phyloP scores from a whole-genome alignment of 805 yeast genomes.

The Candida vartiovaarae region DNA sequence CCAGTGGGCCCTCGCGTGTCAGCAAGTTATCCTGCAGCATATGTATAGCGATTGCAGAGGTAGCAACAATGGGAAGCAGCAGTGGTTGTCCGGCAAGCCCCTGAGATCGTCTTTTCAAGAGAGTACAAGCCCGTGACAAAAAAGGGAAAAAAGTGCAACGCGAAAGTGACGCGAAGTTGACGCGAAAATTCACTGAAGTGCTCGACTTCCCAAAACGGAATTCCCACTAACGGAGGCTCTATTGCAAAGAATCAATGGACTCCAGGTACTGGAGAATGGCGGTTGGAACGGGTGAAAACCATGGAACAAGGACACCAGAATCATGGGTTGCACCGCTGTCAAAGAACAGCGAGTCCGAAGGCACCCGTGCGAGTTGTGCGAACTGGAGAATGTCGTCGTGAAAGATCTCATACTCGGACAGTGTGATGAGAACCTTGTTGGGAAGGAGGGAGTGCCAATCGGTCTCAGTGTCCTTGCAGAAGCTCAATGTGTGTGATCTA shows the following conservation, averaged over 20 bases:
- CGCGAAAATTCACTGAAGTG: neutral
- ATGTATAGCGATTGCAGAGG: no score
- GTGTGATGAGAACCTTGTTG: slow-evolving; percentile 1
- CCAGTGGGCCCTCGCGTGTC: slow-evolving; percentile 74
- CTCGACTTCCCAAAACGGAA: neutral
- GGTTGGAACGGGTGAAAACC: neutral
- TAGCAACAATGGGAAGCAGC: neutral
- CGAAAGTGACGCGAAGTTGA: neutral
- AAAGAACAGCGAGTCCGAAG: neutral
- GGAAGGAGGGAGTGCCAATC: slow-evolving; percentile 8
- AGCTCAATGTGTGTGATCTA: slow-evolving; percentile 1
- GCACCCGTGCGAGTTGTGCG: neutral
- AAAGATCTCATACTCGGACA: slow-evolving; percentile 12
- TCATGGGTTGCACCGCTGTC: slow-evolving; percentile 4
- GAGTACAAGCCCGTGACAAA: no score
- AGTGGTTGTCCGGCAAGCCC: no score
- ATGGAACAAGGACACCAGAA: slow-evolving; percentile 2
- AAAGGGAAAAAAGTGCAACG: neutral
- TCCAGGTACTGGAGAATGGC: neutral
- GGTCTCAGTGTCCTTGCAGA: slow-evolving; percentile 2
- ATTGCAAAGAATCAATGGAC: neutral
- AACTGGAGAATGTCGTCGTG: slow-evolving; percentile 6
- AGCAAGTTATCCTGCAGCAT: slow-evolving; percentile 32
- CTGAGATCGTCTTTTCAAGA: no score
- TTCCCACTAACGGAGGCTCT: neutral